A percentile compares a stretch with the other conserved stretches of the same genome.
Conservation (phyloP, 2,329 filamentous ascomycete species). For the Pseudopithomyces maydicus region DNA sequence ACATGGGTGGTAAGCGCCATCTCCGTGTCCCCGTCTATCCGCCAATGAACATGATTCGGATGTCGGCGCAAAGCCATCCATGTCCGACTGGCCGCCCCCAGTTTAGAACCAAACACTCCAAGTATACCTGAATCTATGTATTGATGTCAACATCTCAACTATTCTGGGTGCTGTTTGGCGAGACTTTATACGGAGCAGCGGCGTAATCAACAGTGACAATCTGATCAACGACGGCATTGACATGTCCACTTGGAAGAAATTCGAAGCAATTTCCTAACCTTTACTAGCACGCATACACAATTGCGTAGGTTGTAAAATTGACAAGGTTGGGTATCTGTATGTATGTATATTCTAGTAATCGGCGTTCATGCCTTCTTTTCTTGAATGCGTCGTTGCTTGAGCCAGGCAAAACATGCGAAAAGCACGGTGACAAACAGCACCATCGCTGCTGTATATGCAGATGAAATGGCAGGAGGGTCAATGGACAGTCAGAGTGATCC, state of each 20-base stretch:
- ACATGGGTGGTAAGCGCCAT: too few relatives aligned
- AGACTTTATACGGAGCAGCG: slow-evolving; percentile 57
- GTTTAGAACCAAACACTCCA: too few relatives aligned
- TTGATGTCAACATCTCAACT: slow-evolving; percentile 2
- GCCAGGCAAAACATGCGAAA: slow-evolving; percentile 34
- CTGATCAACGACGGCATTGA: slow-evolving; percentile 62
- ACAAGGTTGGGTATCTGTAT: neutral
- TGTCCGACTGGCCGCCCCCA: too few relatives aligned
- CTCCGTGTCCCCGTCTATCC: neutral
- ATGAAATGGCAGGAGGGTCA: slow-evolving; percentile 5
- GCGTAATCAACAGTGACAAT: slow-evolving; percentile 58
- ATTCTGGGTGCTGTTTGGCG: slow-evolving; percentile 44
- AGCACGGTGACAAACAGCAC: slow-evolving; percentile 29
- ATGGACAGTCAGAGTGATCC: slow-evolving; percentile 38
- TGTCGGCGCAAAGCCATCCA: neutral
- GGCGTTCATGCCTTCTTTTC: neutral
- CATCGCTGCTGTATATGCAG: slow-evolving; percentile 25
- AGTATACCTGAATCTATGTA: too few relatives aligned
- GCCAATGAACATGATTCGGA: neutral
- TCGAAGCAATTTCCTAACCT: neutral
- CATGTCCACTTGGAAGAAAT: slow-evolving; percentile 53
- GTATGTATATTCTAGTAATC: neutral
- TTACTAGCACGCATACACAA: slow-evolving; percentile 27
- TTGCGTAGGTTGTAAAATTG: slow-evolving; percentile 28
- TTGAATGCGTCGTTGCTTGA: slow-evolving; percentile 20